phyloP scores from a whole-genome alignment of 2,329 filamentous ascomycete genomes.

The Septoria petroselini region DNA sequence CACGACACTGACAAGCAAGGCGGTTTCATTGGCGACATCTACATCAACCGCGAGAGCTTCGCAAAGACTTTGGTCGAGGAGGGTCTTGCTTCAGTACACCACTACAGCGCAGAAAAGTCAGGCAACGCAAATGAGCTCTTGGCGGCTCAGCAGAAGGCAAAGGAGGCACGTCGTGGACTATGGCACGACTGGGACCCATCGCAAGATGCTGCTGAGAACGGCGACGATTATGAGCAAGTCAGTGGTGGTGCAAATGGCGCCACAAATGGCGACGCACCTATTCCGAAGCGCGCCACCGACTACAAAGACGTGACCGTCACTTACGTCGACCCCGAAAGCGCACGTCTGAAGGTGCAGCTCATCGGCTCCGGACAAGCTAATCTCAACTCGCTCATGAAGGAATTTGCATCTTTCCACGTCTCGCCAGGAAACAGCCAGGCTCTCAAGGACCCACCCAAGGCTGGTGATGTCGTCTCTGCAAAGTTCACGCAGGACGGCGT shows the following conservation, averaged over 20 bases:
- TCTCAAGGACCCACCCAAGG: slow-evolving; percentile 76
- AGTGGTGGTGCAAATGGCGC: slow-evolving; percentile 44
- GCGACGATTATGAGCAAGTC: slow-evolving; percentile 41
- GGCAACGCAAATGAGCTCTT: slow-evolving; percentile 85
- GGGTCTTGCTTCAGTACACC: slow-evolving; percentile 85
- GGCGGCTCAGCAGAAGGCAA: slow-evolving; percentile 82
- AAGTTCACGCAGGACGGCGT: slow-evolving; percentile 84
- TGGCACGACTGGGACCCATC: slow-evolving; percentile 96
- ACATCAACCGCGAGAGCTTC: slow-evolving; percentile 92
- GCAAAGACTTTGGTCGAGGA: slow-evolving; percentile 91
- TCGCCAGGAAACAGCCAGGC: slow-evolving; percentile 72
- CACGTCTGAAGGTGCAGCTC: slow-evolving; percentile 85
- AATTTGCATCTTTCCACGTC: slow-evolving; percentile 87
- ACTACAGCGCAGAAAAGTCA: slow-evolving; percentile 92
- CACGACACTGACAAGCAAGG: slow-evolving; percentile 94
- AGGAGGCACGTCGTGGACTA: slow-evolving; percentile 80
- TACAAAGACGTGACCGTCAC: slow-evolving; percentile 94
- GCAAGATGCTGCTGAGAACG: slow-evolving; percentile 64
- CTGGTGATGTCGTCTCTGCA: slow-evolving; percentile 86
- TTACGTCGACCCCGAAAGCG: slow-evolving; percentile 73
- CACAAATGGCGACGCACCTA: slow-evolving; percentile 48
- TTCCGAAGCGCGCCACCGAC: slow-evolving; percentile 68
- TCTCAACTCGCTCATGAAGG: slow-evolving; percentile 81
- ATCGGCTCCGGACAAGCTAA: slow-evolving; percentile 81
- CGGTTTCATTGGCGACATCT: slow-evolving; percentile 93